Evolutionary conservation across 805 yeast species (phyloP).

Genomic region (Pichia gijzeniarum): DNA sequence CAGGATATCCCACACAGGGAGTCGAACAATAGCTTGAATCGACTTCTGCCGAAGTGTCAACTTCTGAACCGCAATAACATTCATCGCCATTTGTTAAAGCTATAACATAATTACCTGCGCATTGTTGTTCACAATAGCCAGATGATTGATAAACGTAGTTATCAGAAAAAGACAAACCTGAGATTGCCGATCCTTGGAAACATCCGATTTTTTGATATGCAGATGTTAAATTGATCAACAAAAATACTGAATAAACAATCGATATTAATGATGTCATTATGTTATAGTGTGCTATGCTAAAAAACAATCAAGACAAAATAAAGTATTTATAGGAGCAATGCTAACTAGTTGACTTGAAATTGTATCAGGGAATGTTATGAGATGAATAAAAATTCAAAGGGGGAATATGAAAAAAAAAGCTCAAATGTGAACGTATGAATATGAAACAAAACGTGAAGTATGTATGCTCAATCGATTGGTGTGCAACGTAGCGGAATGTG

Average conservation of each 20-base stretch:
- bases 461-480: too few relatives aligned
- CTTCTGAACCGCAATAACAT: slow-evolving; percentile 62
- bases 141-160: slow-evolving; percentile 54
- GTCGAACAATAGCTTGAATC: slow-evolving; percentile 35
- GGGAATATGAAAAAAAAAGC: too few relatives aligned
- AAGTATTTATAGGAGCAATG: too few relatives aligned
- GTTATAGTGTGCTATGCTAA: too few relatives aligned
- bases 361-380: too few relatives aligned
- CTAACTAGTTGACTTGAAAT: too few relatives aligned
- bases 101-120: slow-evolving; percentile 37
- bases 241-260: neutral
- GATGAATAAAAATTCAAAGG: too few relatives aligned
- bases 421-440: too few relatives aligned
- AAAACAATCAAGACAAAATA: too few relatives aligned
- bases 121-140: slow-evolving; percentile 49
- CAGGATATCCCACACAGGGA: slow-evolving; percentile 55
- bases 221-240: neutral
- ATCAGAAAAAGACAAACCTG: slow-evolving; percentile 35
- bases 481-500: too few relatives aligned
- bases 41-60: slow-evolving; percentile 27
- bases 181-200: slow-evolving; percentile 24
- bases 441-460: too few relatives aligned
- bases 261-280: neutral
- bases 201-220: slow-evolving; percentile 24
- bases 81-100: slow-evolving; percentile 43